Evolutionary conservation across 306 rosid genomes (phyloP), one percentile per base, ranked within the genome.

Genomic region (Delonix regia): DNA sequence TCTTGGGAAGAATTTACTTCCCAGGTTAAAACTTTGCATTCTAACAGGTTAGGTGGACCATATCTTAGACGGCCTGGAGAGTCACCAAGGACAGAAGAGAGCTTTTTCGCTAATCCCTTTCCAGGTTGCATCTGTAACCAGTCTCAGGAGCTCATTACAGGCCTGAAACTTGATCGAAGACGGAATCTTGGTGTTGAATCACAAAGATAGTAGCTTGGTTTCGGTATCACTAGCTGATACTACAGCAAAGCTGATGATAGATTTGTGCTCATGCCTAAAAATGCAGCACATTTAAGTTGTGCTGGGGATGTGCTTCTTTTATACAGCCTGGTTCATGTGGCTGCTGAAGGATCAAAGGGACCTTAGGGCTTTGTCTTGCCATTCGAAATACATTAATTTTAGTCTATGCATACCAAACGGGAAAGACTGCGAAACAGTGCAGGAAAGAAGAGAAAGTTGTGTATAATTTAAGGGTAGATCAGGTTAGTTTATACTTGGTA

Each of bases 111-210:
- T 7, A 96, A 96, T 75, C 99, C 99, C 25, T 86, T 85, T 62
- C 99, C 98, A 0, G 99, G 96, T 78, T 96, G 99, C 30, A 79
- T 96, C 19, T 96, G 99, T 78, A 85, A 90, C 88, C 85, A 71
- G 82, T 65, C 91, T 51, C 79, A 75, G 75, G 90, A 88, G 71
- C 79, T 18, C 33, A 74, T 80, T 45, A 52, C 82, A 33, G 78
- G 75, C 25, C 63, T 36, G 72, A 90, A 78, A 83, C 76, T 73
- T 41, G 79, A 76, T 1, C 78, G 71, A 18, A 84, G 89, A 81
- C 34, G 13, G 19, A 66, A n/a, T 0, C 0, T 51, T 15, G 71
- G 78, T 33, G 21, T 78, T 38, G 78, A 57, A 21, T 52, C 68
- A 36, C 86, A 83, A 84, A 86, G 86, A 86, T 89, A 85, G 83